Conservation (phyloP, 352 stramenopile genomes). For the Globisporangium yorkense region DNA sequence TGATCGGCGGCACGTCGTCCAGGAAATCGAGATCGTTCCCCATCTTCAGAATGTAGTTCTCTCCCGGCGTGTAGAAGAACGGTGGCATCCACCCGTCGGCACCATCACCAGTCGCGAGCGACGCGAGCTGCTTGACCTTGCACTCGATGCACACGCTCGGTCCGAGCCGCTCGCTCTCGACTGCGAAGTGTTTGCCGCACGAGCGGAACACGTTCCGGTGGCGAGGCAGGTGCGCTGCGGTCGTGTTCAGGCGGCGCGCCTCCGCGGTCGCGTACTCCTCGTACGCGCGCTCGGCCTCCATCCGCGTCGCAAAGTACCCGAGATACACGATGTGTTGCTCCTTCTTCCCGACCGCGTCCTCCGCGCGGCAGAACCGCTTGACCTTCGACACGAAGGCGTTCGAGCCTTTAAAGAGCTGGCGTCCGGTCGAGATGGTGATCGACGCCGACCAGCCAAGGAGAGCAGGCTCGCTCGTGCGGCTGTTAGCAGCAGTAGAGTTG, state of each 20-base stretch:
- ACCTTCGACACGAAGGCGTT: constrained; percentile 64
- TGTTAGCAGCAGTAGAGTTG: too few species aligned
- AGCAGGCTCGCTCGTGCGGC: constrained; percentile 14
- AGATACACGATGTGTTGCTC: constrained; percentile 67
- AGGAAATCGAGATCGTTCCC: constrained; percentile 69
- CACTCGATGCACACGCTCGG: constrained; percentile 78
- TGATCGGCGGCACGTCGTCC: constrained; percentile 42
- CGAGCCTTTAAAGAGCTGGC: constrained; percentile 61
- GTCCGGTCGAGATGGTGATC: constrained; percentile 61
- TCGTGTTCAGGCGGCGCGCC: constrained; percentile 63
- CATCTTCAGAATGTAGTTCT: constrained; percentile 81
- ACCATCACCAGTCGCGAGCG: constrained; percentile 11
- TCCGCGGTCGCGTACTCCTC: constrained; percentile 56
- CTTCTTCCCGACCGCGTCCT: constrained; percentile 42
- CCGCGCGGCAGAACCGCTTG: constrained; percentile 62
- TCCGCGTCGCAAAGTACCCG: constrained; percentile 57
- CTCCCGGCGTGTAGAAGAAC: constrained; percentile 49
- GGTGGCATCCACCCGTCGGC: constrained; percentile 52
- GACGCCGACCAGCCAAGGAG: constrained; percentile 59
- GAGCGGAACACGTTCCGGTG: constrained; percentile 66
- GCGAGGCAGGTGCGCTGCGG: constrained; percentile 38
- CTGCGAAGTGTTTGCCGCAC: constrained; percentile 74
- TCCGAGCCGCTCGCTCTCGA: constrained; percentile 65
- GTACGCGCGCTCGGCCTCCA: constrained; percentile 66
- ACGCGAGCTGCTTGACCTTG: constrained; percentile 47